Conservation (phyloP, 2,329 filamentous ascomycete species). For the Alternaria triticimaculans region DNA sequence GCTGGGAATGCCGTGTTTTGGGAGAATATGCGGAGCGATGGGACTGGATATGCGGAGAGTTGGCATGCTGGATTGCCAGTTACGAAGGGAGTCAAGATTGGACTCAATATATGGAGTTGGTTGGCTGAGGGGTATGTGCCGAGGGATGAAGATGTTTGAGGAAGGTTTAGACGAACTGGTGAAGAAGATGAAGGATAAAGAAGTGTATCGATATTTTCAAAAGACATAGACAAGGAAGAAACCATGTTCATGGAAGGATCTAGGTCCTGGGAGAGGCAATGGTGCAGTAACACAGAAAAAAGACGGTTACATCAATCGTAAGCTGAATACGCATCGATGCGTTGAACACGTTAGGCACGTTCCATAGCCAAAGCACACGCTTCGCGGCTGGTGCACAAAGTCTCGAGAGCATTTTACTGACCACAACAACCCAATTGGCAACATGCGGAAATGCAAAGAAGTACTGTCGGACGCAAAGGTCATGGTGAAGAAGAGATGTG, state of each 20-base stretch:
- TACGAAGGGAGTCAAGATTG: slow-evolving; percentile 62
- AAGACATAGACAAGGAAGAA: no score
- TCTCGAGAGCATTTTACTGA: not conserved
- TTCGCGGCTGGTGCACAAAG: no score
- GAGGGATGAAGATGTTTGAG: not conserved
- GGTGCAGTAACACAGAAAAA: no score
- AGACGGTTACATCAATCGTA: no score
- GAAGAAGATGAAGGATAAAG: no score
- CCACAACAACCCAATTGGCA: not conserved
- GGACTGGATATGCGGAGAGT: slow-evolving; percentile 63
- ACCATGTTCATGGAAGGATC: no score
- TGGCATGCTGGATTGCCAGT: slow-evolving; percentile 69
- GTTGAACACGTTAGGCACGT: no score
- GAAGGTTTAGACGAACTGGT: no score
- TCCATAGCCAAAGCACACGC: no score
- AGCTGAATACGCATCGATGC: no score
- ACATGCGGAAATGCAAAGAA: not conserved
- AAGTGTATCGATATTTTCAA: no score
- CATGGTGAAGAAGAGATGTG: not conserved
- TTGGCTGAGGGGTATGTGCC: slow-evolving; percentile 53
- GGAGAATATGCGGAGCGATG: slow-evolving; percentile 65
- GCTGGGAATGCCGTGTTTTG: slow-evolving; percentile 67
- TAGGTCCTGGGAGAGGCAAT: no score
- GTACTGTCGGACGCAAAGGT: not conserved
- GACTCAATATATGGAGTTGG: slow-evolving; percentile 71